These are phyloP conservation scores for Fraxinus greggii DNA, from an alignment of 305 asterid species.

Conservation along the genomic window DNA sequence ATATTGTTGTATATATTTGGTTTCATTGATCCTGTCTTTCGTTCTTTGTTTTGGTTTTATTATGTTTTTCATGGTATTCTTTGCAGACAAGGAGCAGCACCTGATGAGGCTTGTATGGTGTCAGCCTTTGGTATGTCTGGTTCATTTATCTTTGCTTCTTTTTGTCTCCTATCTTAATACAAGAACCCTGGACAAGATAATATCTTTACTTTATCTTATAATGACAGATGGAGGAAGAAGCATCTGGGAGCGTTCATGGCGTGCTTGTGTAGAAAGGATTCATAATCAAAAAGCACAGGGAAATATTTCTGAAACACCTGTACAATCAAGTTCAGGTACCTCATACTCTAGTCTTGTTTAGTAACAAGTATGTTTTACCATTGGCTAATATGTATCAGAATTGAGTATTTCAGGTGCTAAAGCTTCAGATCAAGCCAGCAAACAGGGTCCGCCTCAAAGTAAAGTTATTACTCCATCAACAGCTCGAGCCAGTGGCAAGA, in stretches of 20 bases:
- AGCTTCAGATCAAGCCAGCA: conserved; percentile 54
- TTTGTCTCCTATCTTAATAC: conserved; percentile 1
- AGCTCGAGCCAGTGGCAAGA: conserved; percentile 48
- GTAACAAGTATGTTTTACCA: conserved; percentile 11
- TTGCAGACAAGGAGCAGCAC: conserved; percentile 89
- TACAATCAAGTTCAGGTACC: conserved; percentile 65
- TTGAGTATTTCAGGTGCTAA: conserved; percentile 54
- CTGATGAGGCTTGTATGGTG: conserved; percentile 95
- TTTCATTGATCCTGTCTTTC: not conserved
- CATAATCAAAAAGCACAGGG: conserved; percentile 54
- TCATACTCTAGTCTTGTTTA: conserved; percentile 17
- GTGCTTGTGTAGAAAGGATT: conserved; percentile 68
- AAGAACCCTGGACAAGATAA: conserved; percentile 20
- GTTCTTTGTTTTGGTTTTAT: conserved; percentile 11
- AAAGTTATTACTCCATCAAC: conserved; percentile 41
- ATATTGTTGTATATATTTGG: not conserved
- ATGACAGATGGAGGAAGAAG: conserved; percentile 77
- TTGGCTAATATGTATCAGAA: conserved; percentile 25
- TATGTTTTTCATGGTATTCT: conserved; percentile 15
- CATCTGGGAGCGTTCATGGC: conserved; percentile 92
- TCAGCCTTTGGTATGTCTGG: conserved; percentile 85
- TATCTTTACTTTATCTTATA: not conserved
- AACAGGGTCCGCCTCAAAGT: conserved; percentile 43
- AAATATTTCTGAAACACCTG: conserved; percentile 56
- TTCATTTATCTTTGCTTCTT: conserved; percentile 27